A percentile compares a stretch with the other conserved stretches of the same genome.
These are phyloP conservation scores for Starmerella kuoi DNA, from an alignment of 805 yeast species.

Conservation along the genomic window DNA sequence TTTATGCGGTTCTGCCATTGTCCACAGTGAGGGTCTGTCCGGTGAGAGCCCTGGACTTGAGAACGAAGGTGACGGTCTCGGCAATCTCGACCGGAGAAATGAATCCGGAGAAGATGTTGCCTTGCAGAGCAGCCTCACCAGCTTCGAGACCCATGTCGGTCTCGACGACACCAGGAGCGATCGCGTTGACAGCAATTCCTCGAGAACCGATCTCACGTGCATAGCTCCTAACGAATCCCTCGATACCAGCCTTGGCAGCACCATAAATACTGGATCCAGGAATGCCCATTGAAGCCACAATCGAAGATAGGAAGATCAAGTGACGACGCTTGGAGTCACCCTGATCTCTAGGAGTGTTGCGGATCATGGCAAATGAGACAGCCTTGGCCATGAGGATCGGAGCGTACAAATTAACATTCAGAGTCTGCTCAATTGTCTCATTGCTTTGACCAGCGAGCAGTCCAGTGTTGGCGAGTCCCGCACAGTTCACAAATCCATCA, in stretches of 20 bases:
- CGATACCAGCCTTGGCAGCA: constrained; percentile 59
- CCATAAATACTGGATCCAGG: constrained; percentile 54
- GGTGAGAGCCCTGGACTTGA: constrained; percentile 14
- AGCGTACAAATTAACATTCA: constrained; percentile 46
- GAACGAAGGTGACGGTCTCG: constrained; percentile 17
- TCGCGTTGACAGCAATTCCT: constrained; percentile 48
- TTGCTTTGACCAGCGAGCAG: constrained; percentile 37
- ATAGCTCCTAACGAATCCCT: constrained; percentile 47
- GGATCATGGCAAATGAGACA: constrained; percentile 41
- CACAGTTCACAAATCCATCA: constrained; percentile 33
- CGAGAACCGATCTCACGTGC: constrained; percentile 46
- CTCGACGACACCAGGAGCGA: constrained; percentile 55
- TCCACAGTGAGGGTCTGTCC: constrained; percentile 19
- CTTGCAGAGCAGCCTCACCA: constrained; percentile 1
- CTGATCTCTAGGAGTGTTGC: constrained; percentile 26
- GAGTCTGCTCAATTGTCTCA: constrained; percentile 35
- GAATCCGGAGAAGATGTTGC: constrained; percentile 15
- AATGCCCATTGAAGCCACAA: constrained; percentile 34
- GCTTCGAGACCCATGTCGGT: constrained; percentile 44
- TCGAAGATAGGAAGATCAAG: constrained; percentile 57
- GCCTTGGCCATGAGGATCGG: constrained; percentile 49
- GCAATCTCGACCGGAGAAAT: constrained; percentile 17
- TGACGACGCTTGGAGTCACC: constrained; percentile 9
- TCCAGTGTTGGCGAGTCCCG: constrained; percentile 49
- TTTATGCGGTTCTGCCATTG: constrained; percentile 17